Evolutionary conservation across 768 basidiomycete species (phyloP).

Genomic region (Saitozyma sp.): DNA sequence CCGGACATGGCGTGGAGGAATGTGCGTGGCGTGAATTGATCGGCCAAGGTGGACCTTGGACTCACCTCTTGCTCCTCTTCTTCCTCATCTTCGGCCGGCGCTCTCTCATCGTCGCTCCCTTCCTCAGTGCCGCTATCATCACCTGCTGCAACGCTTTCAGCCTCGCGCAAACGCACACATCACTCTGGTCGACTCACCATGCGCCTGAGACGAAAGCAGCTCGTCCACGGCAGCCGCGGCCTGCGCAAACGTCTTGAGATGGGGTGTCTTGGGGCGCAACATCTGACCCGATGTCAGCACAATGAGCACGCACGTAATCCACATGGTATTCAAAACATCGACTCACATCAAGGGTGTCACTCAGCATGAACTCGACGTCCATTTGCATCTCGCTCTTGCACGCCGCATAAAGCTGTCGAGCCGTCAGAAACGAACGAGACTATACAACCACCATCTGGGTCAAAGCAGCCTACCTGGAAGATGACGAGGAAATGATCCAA

Average conservation of each 20-base stretch:
- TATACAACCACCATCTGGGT: background rate
- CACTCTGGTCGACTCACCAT: conserved; percentile 63
- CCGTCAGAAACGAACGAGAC: background rate
- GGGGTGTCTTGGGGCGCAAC: conserved; percentile 74
- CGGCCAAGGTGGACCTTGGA: background rate
- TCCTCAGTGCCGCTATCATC: conserved; percentile 33
- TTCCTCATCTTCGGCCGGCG: conserved; percentile 34
- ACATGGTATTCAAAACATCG: background rate
- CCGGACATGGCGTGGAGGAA: background rate
- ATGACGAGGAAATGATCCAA: conserved; percentile 87
- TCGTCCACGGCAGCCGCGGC: conserved; percentile 87
- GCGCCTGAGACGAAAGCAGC: conserved; percentile 70
- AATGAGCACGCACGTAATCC: background rate
- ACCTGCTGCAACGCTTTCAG: conserved; percentile 34
- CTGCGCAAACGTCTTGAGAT: conserved; percentile 75
- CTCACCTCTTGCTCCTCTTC: conserved; percentile 60
- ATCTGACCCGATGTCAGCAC: conserved; percentile 58
- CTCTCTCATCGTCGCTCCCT: conserved; percentile 59
- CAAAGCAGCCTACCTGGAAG: conserved; percentile 70
- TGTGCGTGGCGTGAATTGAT: background rate
- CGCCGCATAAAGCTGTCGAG: conserved; percentile 69
- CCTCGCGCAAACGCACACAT: conserved; percentile 72
- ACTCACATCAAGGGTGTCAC: conserved; percentile 84
- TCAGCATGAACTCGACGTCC: conserved; percentile 94
- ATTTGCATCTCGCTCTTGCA: conserved; percentile 88